Evolutionary conservation across 2,329 filamentous ascomycete species (phyloP).

Genomic region (Colletotrichum kahawae): DNA sequence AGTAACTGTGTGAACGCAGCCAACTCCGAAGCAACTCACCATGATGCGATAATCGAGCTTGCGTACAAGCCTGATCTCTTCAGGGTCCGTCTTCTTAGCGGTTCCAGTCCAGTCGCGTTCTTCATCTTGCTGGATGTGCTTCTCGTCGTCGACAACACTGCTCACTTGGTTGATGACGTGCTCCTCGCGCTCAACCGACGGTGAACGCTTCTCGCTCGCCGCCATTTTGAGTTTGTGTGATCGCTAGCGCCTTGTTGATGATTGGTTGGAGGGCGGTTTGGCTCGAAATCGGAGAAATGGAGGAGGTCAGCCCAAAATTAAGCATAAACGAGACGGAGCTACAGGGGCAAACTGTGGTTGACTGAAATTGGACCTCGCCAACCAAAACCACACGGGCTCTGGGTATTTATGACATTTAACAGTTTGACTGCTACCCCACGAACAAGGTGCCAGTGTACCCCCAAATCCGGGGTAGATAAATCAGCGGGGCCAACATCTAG

Average conservation of each 20-base stretch:
- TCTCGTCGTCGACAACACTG: constrained; percentile 15
- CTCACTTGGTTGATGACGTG: constrained; percentile 13
- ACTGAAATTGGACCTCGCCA: background rate
- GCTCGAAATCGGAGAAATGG: background rate
- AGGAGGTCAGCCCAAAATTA: background rate
- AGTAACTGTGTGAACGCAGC: background rate
- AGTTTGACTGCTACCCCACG: background rate
- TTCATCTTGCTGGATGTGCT: constrained; percentile 25
- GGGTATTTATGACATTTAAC: constrained; percentile 11
- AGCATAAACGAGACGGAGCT: constrained; percentile 5
- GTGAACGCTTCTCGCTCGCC: constrained; percentile 12
- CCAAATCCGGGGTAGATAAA: constrained; percentile 14
- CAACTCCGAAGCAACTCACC: constrained; percentile 28
- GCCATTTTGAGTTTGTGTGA: background rate
- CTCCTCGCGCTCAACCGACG: constrained; percentile 13
- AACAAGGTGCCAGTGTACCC: background rate
- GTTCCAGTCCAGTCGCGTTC: constrained; percentile 42
- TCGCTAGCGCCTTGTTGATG: background rate
- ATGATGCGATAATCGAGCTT: constrained; percentile 48
- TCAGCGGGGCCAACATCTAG: constrained; percentile 12
- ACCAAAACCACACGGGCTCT: background rate
- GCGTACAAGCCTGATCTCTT: constrained; percentile 43
- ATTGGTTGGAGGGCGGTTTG: background rate
- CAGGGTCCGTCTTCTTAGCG: constrained; percentile 41
- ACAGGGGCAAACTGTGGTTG: background rate